Evolutionary conservation across 805 yeast species (phyloP).

Genomic region (Suhomyces xylopsoci): DNA sequence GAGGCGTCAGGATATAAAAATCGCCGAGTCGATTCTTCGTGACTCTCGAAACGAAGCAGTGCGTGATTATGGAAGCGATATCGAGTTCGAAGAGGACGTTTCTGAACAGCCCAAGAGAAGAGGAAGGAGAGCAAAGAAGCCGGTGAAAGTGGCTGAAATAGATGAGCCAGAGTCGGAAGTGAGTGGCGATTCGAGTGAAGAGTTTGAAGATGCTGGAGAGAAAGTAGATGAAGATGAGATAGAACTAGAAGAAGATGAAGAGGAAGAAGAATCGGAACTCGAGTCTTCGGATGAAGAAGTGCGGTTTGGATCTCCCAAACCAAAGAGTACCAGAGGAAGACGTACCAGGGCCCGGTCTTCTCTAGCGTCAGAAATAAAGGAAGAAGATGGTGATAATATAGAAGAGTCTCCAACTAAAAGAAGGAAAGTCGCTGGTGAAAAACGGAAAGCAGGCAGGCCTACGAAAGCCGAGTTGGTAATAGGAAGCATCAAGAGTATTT

Average conservation of each 20-base stretch:
- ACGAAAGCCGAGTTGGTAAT: conserved; percentile 23
- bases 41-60: conserved; percentile 16
- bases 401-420: not conserved
- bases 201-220: conserved; percentile 5
- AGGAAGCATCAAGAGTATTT: conserved; percentile 32
- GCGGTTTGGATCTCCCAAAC: not conserved
- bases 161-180: conserved; percentile 19
- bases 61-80: conserved; percentile 20
- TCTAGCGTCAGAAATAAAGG: not conserved
- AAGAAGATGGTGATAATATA: not conserved
- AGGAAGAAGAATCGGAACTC: conserved; percentile 8
- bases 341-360: not conserved
- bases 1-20: conserved; percentile 36
- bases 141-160: not conserved
- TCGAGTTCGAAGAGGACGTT: conserved; percentile 21
- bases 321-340: not conserved
- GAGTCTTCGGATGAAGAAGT: conserved; percentile 5
- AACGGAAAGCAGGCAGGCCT: conserved; percentile 24
- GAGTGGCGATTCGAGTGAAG: conserved; percentile 3
- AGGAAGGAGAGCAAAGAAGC: not conserved
- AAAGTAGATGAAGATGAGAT: conserved; percentile 3
- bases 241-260: conserved; percentile 1
- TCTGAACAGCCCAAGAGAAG: conserved; percentile 6
- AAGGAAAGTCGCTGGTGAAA: conserved; percentile 1
- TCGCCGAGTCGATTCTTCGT: conserved; percentile 43